Base-by-base conservation (phyloP, 768 basidiomycete species). In the Xerocomellus chrysenteron region DNA sequence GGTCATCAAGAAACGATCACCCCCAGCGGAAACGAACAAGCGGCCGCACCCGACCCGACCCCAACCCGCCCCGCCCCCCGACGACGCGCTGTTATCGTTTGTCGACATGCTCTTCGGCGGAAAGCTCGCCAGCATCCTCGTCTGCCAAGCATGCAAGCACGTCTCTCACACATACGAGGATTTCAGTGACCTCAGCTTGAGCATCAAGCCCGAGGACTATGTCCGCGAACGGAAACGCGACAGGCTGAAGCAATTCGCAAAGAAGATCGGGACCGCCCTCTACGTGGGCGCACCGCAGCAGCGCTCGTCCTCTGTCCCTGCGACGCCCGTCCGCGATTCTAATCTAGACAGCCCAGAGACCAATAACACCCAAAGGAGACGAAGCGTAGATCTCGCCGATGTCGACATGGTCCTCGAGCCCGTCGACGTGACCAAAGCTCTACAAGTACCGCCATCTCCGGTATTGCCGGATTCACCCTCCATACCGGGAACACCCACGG, bases 141-240 rank as follows among this genome's bases (percentile, higher is more conserved):
- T 98, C 3, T 98, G 95, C 70, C 92, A 94, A 63, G 83, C 84
- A 56, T 98, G 95, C 83, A 95, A 96, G 71, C 85, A 92, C 65
- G 84, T 97, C 48, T 96, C 94, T 3, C 86, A 93, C 61, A 70
- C 66, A 21, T 61, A 61, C 28, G 95, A 98, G 71, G 92, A 94
- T 67, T 98, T 97, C 71, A 88, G 90, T 69, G 95, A 97, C 71
- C 87, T 98, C 63, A 93, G 92, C 50, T 76, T 98, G 35, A 90
- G 88, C 71, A 88, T 95, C 70, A 91, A 88, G 68, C 82, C 87
- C 1, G 90, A 94, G 58, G 88, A 92, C 61, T 90, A 90, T 56
- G 76, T 76, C 33, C 82, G 82, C 53, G 82, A 83, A 54, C 80
- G 88, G 50, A 96, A 87, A 72, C 84, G 92, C 37, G 89, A 94